These are phyloP conservation scores for Lachnellula subtilissima DNA, from an alignment of 2,329 filamentous ascomycete genomes.

Conservation along the genomic window DNA sequence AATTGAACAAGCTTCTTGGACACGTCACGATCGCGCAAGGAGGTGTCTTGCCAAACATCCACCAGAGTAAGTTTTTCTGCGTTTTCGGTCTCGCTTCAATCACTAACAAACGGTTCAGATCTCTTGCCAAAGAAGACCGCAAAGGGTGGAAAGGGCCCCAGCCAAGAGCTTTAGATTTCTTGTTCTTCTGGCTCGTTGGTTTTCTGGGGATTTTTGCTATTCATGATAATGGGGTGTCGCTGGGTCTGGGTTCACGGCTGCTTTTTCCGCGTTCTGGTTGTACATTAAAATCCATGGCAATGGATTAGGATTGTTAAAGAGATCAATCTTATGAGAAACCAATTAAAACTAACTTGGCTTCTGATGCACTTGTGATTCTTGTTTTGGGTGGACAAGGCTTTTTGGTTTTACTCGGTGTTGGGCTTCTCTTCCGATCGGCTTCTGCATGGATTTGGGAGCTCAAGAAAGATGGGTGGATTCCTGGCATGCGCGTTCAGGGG, in stretches of 20 bases:
- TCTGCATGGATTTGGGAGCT: no score
- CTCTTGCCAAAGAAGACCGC: constrained; percentile 98
- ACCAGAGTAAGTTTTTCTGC: constrained; percentile 70
- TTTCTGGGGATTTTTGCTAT: constrained; percentile 52
- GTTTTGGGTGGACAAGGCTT: neutral
- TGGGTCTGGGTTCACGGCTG: constrained; percentile 72
- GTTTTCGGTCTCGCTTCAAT: neutral
- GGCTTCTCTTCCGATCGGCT: neutral
- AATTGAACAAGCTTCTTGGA: constrained; percentile 97
- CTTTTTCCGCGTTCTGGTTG: constrained; percentile 58
- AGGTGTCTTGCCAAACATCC: constrained; percentile 95
- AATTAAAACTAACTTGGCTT: constrained; percentile 18
- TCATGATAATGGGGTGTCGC: constrained; percentile 68
- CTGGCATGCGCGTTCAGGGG: no score
- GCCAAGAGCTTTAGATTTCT: constrained; percentile 82
- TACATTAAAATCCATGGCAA: constrained; percentile 66
- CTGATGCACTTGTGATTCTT: neutral
- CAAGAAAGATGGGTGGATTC: no score
- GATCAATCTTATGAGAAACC: constrained; percentile 33
- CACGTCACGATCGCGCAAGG: constrained; percentile 96
- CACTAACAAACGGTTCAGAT: constrained; percentile 54
- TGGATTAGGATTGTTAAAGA: constrained; percentile 33
- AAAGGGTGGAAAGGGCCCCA: constrained; percentile 87
- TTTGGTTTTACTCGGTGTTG: neutral
- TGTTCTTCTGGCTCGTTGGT: constrained; percentile 48